Base-by-base conservation (phyloP, 2,329 filamentous ascomycete genomes). In the Colletotrichum spaethianum region DNA sequence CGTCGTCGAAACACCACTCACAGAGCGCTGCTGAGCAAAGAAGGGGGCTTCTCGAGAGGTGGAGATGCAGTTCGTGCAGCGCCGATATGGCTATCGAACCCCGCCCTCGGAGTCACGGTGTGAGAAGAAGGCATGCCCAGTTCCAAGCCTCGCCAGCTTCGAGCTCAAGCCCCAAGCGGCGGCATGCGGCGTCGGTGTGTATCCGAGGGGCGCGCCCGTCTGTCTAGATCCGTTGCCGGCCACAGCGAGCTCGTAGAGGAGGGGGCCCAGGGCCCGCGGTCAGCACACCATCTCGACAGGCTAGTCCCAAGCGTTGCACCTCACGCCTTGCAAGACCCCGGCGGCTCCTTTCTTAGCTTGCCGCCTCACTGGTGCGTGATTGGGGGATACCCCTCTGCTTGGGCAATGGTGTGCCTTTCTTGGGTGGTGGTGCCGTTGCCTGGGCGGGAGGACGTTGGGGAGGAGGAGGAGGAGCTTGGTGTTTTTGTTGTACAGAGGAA, bases 311-410 rank as follows among this genome's bases (percentile, higher is more conserved):
- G 44, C 23, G 38, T 33, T 40, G 33, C 26, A 48, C 31, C n/a
- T n/a, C n/a, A n/a, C n/a, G n/a, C n/a, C 23, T 20, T 3, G 3
- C 46, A 26, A 56, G 50, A 33, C 8, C 42, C 50, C 52, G 46
- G 68, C 64, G 56, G 68, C 68, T 67, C 63, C 26, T 55, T 48
- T 70, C 31, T 63, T 60, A 63, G 69, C 69, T 63, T 6, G 23
- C 33, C 42, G 64, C 59, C 64, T 59, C 57, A 33, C 3, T 11
- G 26, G 1, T 2, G 52, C n/a, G 9, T 69, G 69, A 72, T 63
- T 72, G 38, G 65, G 6, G 28, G 36, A 12, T 60, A 48, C 59
- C 69, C 69, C 65, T 50, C 52, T 72, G 31, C 65, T 68, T 36
- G 50, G 55, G 55, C 28, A 12, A 40, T 52, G 46, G 46, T 9